Base-by-base conservation (phyloP, 169 alveolate species). In the Theileria orientalis region DNA sequence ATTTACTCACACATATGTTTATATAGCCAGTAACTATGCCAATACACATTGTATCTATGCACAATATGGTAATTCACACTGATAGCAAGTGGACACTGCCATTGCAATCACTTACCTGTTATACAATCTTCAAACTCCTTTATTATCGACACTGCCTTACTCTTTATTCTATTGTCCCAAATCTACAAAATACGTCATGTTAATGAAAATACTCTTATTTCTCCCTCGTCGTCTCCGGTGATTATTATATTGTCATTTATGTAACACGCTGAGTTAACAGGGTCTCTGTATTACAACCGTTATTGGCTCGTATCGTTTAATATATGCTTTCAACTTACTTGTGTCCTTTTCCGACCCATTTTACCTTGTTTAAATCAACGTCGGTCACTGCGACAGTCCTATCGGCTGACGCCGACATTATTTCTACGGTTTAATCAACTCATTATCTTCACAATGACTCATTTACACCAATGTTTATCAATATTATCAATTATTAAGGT, bases 211-310 rank as follows among this genome's bases (percentile, higher is more conserved):
- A 78, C 86, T 74, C 79, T 14, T 1, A 78, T 78, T 44, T 57
- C 86, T 6, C 86, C 86, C 37, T 78, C 76, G 46, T 78, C 86
- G 44, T 54, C 86, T 7, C 86, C 86, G 16, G 86, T 69, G 5
- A 68, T 82, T 33, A 76, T 21, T 19, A 67, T 70, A 30, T 62
- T 13, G 59, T 78, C 69, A 33, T 78, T 68, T 11, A 78, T 33
- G 29, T 30, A 23, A 69, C 86, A 78, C 25, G 59, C 54, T 13
- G 70, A 27, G 52, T 42, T 78, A 16, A 78, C 35, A 0, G 64
- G 74, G 13, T 62, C 76, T 23, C 86, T 78, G 46, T 3, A 67
- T 21, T 19, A 29, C n/a, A n/a, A n/a, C n/a, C n/a, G n/a, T n/a
- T n/a, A n/a, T n/a, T n/a, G n/a, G n/a, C n/a, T n/a, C n/a, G n/a